These are phyloP conservation scores for Globisporangium solare DNA, from an alignment of 352 stramenopile species.

Conservation along the genomic window DNA sequence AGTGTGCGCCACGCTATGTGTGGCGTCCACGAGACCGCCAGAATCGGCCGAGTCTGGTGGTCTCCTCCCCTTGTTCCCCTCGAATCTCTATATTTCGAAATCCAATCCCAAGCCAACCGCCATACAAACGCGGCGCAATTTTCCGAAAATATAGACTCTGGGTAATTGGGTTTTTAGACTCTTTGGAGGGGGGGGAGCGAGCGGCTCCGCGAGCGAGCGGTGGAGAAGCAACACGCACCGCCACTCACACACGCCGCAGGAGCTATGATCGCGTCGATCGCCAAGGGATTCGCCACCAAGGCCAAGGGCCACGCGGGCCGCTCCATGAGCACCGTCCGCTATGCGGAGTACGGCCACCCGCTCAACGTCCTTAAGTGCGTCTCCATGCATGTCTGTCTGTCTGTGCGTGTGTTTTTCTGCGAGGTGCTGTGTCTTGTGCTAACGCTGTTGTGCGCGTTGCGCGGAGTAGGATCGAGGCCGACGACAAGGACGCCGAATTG, in stretches of 20 bases:
- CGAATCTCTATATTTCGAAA: slow-evolving; percentile 1
- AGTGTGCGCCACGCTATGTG: too few relatives aligned
- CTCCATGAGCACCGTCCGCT: slow-evolving; percentile 74
- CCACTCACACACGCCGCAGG: background rate
- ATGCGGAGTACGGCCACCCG: slow-evolving; percentile 68
- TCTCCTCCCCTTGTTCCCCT: background rate
- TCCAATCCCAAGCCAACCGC: too few relatives aligned
- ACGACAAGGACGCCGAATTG: slow-evolving; percentile 53
- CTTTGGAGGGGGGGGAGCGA: too few relatives aligned
- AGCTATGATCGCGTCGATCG: slow-evolving; percentile 55
- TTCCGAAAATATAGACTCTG: too few relatives aligned
- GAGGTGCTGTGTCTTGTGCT: slow-evolving; percentile 5
- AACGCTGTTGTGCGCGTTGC: background rate
- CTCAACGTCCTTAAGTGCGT: slow-evolving; percentile 54
- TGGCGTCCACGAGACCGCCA: background rate
- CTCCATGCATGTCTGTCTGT: background rate
- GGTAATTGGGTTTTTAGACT: background rate
- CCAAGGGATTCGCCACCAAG: slow-evolving; percentile 45
- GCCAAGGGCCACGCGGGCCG: slow-evolving; percentile 25
- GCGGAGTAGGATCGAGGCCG: slow-evolving; percentile 41
- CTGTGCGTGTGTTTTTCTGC: too few relatives aligned
- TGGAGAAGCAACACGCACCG: background rate
- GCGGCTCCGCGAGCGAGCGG: background rate
- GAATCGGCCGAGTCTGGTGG: slow-evolving; percentile 1
- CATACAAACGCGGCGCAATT: too few relatives aligned